Evolutionary conservation across 345 rosid genomes (phyloP).

Genomic region (Salix purpurea): DNA sequence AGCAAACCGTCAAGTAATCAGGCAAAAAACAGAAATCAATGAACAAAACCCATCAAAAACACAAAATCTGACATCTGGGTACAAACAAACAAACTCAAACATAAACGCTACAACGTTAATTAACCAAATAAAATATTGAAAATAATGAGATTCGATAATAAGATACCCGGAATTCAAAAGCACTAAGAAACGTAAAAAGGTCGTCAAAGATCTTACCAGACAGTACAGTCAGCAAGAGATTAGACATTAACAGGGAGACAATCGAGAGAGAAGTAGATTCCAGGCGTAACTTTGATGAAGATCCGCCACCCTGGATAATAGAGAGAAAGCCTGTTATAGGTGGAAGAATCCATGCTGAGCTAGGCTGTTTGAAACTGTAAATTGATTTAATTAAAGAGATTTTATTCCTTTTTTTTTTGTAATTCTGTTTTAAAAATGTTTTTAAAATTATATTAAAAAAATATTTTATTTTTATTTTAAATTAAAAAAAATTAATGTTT

Average conservation of each 20-base stretch:
- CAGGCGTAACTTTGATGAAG: neutral
- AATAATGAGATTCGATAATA: conserved; percentile 1
- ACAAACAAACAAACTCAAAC: neutral
- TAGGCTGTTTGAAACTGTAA: too few species aligned
- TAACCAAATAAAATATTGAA: neutral
- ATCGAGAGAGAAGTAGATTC: neutral
- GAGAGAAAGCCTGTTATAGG: neutral
- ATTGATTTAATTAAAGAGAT: too few species aligned
- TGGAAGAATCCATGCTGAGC: neutral
- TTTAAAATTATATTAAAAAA: too few species aligned
- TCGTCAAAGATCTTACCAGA: conserved; percentile 3
- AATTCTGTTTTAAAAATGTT: too few species aligned
- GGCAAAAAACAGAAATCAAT: neutral
- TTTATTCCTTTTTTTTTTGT: too few species aligned
- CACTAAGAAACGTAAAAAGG: neutral
- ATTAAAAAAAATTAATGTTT: too few species aligned
- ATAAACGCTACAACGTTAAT: neutral
- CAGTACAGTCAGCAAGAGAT: neutral
- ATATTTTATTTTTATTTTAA: too few species aligned
- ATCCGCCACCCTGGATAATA: neutral
- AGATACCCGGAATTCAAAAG: neutral
- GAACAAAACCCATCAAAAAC: neutral
- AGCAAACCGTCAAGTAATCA: neutral
- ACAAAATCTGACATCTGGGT: neutral
- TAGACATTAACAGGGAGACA: neutral